Base-by-base conservation (phyloP, 352 stramenopile species). In the Phytophthora macrochlamydospora region DNA sequence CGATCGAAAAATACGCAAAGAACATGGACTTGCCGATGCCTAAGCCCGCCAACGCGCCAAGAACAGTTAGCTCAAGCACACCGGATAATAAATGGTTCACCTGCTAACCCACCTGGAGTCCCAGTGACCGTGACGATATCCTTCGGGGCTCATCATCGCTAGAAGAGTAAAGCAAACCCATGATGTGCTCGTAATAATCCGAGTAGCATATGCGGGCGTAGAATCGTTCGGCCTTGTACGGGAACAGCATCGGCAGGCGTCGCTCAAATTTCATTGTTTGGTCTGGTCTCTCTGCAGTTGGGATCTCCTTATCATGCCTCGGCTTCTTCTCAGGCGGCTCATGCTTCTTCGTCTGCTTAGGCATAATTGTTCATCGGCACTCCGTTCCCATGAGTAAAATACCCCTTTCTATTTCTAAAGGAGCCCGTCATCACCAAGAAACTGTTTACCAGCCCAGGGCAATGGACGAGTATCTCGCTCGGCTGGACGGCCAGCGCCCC, bases 11-110 rank as follows among this genome's bases (percentile, higher is more conserved):
- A 24, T 60, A 60, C 2, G 28, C 40, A 6, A 38, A 60, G 35
- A 60, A 60, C 14, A 60, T 32, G 4, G 54, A 60, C 42, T 60
- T 60, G 54, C 42, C 54, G 11, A 33, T 52, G 37, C 54, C 54
- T 60, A 33, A 13, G 24, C 29, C 33, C 30, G 18, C 18, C 24
- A 30, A 32, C n/a, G 7, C 48, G 2, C 48, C 2, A 56, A 40
- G 6, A 40, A 40, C 35, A 40, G 35, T 40, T 40, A 40, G 35
- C 35, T 40, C 35, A 40, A 24, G 18, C 18, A 24, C 18, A 24
- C 18, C 18, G 18, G 18, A 24, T 24, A 24, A 24, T 24, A 24
- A 24, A 24, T 24, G 18, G 18, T 24, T 24, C 18, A 24, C 18
- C 18, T 24, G 18, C 18, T 24, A 24, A 45, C 13, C 29, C 31